These are phyloP conservation scores for Lyophyllum decastes DNA, from an alignment of 768 basidiomycete species.

Conservation along the genomic window DNA sequence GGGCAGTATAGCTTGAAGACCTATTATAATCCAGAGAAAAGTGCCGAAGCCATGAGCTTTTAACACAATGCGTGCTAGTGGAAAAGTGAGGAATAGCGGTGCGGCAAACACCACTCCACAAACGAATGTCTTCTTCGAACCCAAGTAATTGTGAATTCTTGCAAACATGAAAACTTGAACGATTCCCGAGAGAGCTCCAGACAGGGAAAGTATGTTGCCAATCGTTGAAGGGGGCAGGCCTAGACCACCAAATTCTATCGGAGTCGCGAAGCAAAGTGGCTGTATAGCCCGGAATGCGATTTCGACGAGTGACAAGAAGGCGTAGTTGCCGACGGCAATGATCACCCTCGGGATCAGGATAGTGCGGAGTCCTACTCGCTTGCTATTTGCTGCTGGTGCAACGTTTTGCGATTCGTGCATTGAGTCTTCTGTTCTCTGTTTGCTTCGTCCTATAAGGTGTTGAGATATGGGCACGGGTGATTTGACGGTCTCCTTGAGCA, in stretches of 20 bases:
- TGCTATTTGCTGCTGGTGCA: neutral
- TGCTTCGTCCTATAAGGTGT: conserved; percentile 16
- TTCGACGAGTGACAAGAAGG: conserved; percentile 60
- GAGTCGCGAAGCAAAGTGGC: conserved; percentile 70
- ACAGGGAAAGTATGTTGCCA: conserved; percentile 59
- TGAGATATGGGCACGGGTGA: conserved; percentile 24
- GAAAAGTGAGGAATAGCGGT: conserved; percentile 59
- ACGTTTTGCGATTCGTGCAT: neutral
- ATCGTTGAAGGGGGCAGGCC: conserved; percentile 64
- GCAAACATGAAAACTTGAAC: conserved; percentile 71
- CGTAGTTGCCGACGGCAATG: conserved; percentile 65
- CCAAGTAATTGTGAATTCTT: conserved; percentile 53
- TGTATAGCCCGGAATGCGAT: conserved; percentile 64
- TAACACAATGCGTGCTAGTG: conserved; percentile 58
- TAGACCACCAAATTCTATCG: conserved; percentile 65
- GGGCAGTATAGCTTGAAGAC: conserved; percentile 45
- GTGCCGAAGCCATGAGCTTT: conserved; percentile 43
- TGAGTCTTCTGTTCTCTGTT: neutral
- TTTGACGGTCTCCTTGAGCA: conserved; percentile 54
- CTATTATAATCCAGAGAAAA: conserved; percentile 51
- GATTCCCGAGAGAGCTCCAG: conserved; percentile 62
- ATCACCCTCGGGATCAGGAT: conserved; percentile 56
- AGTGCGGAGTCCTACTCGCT: conserved; percentile 32
- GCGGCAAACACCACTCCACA: conserved; percentile 48
- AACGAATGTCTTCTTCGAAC: conserved; percentile 61